Conservation (phyloP, 192 early-diverging fungal species). For the Umbelopsis sp. region DNA sequence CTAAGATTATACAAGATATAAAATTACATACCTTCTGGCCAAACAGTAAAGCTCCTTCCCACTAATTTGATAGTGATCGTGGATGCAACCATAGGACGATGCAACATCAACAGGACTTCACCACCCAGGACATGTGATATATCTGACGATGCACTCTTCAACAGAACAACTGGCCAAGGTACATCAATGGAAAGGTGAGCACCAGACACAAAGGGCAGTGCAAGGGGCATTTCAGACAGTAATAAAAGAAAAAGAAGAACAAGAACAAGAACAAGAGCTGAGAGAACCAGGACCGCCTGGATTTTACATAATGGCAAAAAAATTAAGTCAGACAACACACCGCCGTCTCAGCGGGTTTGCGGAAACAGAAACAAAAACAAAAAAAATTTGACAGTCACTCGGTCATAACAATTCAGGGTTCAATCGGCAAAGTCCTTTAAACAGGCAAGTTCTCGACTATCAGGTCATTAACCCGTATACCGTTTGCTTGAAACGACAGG, state of each 20-base stretch:
- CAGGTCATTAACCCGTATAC: too few species aligned
- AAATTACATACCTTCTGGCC: constrained; percentile 35
- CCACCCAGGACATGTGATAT: constrained; percentile 26
- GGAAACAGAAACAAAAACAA: too few species aligned
- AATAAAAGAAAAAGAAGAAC: neutral
- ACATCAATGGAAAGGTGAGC: constrained; percentile 34
- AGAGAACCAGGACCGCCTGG: too few species aligned
- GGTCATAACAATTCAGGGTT: too few species aligned
- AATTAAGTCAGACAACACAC: too few species aligned
- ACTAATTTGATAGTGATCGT: constrained; percentile 24
- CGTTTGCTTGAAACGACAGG: too few species aligned
- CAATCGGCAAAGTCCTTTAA: too few species aligned
- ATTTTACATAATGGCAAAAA: neutral
- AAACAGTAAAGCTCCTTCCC: constrained; percentile 31
- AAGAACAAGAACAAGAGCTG: too few species aligned
- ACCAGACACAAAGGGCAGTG: constrained; percentile 29
- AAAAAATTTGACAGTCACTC: too few species aligned
- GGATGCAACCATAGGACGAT: constrained; percentile 19
- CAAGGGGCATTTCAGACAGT: neutral
- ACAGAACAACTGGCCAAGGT: constrained; percentile 30
- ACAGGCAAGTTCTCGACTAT: too few species aligned
- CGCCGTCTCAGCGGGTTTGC: too few species aligned
- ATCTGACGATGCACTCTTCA: constrained; percentile 20
- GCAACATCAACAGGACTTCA: constrained; percentile 28
- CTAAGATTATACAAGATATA: too few species aligned